phyloP scores from a whole-genome alignment of 306 rosid genomes.

The Boehmeria nivea region DNA sequence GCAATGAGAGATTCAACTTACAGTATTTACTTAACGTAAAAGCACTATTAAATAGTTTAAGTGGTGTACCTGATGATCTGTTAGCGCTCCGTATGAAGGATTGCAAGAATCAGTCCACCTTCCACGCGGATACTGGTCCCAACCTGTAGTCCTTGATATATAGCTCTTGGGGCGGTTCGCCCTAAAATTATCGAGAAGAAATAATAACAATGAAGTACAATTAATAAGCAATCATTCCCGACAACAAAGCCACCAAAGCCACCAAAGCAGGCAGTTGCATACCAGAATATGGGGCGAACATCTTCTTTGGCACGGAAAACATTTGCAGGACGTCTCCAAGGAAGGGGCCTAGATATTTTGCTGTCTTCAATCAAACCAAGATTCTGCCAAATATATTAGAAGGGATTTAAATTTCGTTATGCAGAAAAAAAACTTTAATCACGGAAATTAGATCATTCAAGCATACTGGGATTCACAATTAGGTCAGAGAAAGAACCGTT shows the following conservation, averaged over 20 bases:
- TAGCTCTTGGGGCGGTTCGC: slow-evolving; percentile 98
- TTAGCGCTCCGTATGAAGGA: slow-evolving; percentile 83
- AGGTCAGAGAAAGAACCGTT: slow-evolving; percentile 40
- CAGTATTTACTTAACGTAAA: background rate
- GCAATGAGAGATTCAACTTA: too few species aligned
- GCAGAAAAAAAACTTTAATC: slow-evolving; percentile 4
- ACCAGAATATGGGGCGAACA: slow-evolving; percentile 95
- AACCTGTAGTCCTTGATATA: slow-evolving; percentile 87
- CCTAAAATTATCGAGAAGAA: slow-evolving; percentile 44
- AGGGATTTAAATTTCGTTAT: slow-evolving; percentile 5
- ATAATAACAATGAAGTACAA: too few species aligned
- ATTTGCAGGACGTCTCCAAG: slow-evolving; percentile 92
- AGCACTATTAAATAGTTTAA: background rate
- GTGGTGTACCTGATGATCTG: slow-evolving; percentile 68
- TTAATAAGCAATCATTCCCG: too few species aligned
- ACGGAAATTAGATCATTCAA: slow-evolving; percentile 15
- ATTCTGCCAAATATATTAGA: slow-evolving; percentile 49
- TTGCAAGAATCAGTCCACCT: slow-evolving; percentile 89
- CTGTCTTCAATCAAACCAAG: slow-evolving; percentile 90
- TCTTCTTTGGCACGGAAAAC: slow-evolving; percentile 75
- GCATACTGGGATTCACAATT: background rate
- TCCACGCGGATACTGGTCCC: slow-evolving; percentile 97
- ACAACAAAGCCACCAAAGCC: background rate
- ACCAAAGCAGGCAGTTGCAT: slow-evolving; percentile 5
- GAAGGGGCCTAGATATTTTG: slow-evolving; percentile 67